These are phyloP conservation scores for Rhizopogon vulgaris DNA, from an alignment of 768 basidiomycete species.

Conservation along the genomic window DNA sequence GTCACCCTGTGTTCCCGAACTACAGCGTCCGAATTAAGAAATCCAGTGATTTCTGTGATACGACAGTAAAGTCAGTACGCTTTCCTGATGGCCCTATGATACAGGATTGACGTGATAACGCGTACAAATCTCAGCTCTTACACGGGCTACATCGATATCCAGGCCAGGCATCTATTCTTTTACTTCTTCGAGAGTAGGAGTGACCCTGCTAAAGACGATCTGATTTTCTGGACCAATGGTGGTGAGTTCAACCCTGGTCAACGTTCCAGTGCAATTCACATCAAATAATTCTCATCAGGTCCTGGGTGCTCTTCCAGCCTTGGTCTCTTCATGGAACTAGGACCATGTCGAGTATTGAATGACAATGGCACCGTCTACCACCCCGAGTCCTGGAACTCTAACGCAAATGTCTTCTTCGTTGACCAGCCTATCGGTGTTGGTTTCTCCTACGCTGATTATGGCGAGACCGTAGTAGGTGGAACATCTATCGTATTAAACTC, in stretches of 20 bases:
- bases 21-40: slow-evolving; percentile 38
- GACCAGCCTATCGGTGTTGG: slow-evolving; percentile 43
- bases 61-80: slow-evolving; percentile 29
- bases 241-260: slow-evolving; percentile 35
- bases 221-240: slow-evolving; percentile 55
- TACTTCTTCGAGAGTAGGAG: slow-evolving; percentile 71
- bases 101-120: not conserved
- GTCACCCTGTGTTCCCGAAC: slow-evolving; percentile 39
- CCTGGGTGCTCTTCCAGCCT: slow-evolving; percentile 54
- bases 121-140: slow-evolving; percentile 35
- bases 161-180: slow-evolving; percentile 63
- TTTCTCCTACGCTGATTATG: slow-evolving; percentile 40
- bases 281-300: slow-evolving; percentile 9
- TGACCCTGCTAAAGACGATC: slow-evolving; percentile 49
- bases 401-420: slow-evolving; percentile 46
- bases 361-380: slow-evolving; percentile 46
- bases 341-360: slow-evolving; percentile 61
- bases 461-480: slow-evolving; percentile 31
- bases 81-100: not conserved
- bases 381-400: slow-evolving; percentile 61
- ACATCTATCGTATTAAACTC: not conserved
- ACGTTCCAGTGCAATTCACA: not conserved
- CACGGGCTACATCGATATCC: slow-evolving; percentile 64
- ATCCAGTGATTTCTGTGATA: slow-evolving; percentile 31
- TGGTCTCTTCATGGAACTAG: slow-evolving; percentile 69